phyloP scores from a whole-genome alignment of 2,329 filamentous ascomycete genomes.

The Aspergillus fischeri region DNA sequence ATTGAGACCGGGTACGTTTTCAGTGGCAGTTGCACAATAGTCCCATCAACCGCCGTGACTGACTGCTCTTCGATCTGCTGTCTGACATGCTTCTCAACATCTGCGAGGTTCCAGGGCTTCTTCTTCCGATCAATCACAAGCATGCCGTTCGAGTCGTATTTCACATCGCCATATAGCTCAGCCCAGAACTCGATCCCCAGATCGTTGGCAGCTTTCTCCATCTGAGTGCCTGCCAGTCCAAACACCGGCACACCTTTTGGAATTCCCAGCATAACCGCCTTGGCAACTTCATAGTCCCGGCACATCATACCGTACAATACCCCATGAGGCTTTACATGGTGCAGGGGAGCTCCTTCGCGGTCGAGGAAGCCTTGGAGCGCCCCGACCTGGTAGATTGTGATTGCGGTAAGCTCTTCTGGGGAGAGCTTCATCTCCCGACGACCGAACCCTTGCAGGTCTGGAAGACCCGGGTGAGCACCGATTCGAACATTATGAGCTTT shows the following conservation, averaged over 20 bases:
- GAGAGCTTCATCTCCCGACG: constrained; percentile 58
- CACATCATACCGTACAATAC: constrained; percentile 57
- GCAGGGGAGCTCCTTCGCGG: constrained; percentile 51
- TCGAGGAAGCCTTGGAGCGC: constrained; percentile 58
- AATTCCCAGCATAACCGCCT: constrained; percentile 52
- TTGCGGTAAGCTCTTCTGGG: constrained; percentile 54
- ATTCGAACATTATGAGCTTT: constrained; percentile 55
- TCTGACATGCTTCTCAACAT: constrained; percentile 40
- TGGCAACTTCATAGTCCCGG: constrained; percentile 48
- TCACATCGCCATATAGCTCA: constrained; percentile 55
- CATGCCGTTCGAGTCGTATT: constrained; percentile 49
- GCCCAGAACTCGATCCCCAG: constrained; percentile 51
- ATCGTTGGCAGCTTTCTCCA: constrained; percentile 52
- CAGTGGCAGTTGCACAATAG: constrained; percentile 35
- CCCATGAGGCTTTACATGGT: constrained; percentile 62
- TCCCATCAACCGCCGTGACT: constrained; percentile 41
- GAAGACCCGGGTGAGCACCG: constrained; percentile 62
- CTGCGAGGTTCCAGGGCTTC: constrained; percentile 44
- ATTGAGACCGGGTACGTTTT: constrained; percentile 42
- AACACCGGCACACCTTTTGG: constrained; percentile 51
- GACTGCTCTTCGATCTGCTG: constrained; percentile 41
- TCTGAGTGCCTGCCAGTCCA: constrained; percentile 52
- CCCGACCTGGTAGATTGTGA: constrained; percentile 60
- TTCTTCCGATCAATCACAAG: constrained; percentile 58
- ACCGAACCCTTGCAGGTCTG: constrained; percentile 63